These are phyloP conservation scores for Pichia thaimueangensis DNA, from an alignment of 805 yeast species.

Conservation along the genomic window DNA sequence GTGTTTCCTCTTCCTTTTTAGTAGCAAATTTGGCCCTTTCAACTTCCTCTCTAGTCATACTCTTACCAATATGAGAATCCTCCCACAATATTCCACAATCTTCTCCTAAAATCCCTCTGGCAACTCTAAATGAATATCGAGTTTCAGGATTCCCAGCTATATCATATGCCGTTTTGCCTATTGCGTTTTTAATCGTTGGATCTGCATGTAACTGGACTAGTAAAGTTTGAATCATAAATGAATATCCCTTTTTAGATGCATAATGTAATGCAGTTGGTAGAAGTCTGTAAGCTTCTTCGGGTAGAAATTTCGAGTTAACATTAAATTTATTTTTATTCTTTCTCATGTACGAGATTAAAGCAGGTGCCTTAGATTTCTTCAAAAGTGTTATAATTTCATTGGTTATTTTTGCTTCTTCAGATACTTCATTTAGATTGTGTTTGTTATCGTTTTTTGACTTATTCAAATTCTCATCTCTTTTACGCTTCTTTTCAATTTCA, in stretches of 20 bases:
- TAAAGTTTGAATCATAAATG: constrained; percentile 60
- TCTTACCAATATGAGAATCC: constrained; percentile 53
- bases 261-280: constrained; percentile 76
- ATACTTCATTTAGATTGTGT: constrained; percentile 17
- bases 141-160: constrained; percentile 43
- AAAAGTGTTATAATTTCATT: constrained; percentile 51
- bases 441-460: constrained; percentile 21
- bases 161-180: constrained; percentile 66
- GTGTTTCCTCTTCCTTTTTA: background rate
- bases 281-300: constrained; percentile 42
- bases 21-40: constrained; percentile 27
- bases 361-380: constrained; percentile 73
- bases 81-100: constrained; percentile 32
- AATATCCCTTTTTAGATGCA: constrained; percentile 62
- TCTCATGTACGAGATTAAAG: constrained; percentile 54
- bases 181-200: constrained; percentile 49
- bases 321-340: constrained; percentile 42
- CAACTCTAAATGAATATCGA: constrained; percentile 56
- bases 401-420: constrained; percentile 42
- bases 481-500: constrained; percentile 23
- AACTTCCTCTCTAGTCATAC: constrained; percentile 53
- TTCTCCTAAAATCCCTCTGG: constrained; percentile 66
- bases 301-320: constrained; percentile 49
- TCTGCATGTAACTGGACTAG: constrained; percentile 62
- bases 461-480: constrained; percentile 27